Evolutionary conservation across 164 flowering plant species (phyloP), one percentile per base, ranked within the genome.

Genomic region (Tetrastigma voinierianum): DNA sequence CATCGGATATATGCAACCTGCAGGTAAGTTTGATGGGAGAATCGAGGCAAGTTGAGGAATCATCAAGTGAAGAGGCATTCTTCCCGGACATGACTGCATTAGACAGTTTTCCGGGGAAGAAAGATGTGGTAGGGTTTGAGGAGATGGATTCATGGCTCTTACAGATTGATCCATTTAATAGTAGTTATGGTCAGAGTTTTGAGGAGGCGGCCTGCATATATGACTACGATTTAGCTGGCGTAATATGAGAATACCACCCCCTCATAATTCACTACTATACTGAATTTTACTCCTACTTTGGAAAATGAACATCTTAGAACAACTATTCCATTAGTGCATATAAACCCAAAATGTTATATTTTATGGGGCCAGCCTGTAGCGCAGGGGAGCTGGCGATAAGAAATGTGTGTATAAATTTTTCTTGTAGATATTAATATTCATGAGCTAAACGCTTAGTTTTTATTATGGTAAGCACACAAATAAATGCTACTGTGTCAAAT

Each of bases 91-190:
- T n/a, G 56, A 59, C 65, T 17, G 68, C 59, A 40, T 57, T 60
- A 17, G 74, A 76, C 67, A 69, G 57, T 46, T 46, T 67, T 46
- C 57, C 69, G 63, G 13, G 18, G n/a, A 51, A 25, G 45, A 65
- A 67, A 54, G 43, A 47, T 16, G 40, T 24, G 54, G 53, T 68
- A 13, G 65, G 48, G 19, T 69, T 18, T 60, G 67, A 61, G 20
- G 77, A 70, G 12, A 17, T 63, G 24, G 76, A 83, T 40, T 76
- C 77, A 2, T 74, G 72, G 79, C 67, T 78, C 11, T 32, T 70
- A 9, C 82, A 78, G 19, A 13, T 46, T 9, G 82, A 76, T 47
- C 61, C 69, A 1, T 65, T 53, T 43, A 48, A 25, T n/a, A 61
- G 69, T 62, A 64, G 67, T 44, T 72, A 16, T 63, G 19, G 7